Conservation (phyloP, 2,329 filamentous ascomycete species). For the Trichoderma gracile region DNA sequence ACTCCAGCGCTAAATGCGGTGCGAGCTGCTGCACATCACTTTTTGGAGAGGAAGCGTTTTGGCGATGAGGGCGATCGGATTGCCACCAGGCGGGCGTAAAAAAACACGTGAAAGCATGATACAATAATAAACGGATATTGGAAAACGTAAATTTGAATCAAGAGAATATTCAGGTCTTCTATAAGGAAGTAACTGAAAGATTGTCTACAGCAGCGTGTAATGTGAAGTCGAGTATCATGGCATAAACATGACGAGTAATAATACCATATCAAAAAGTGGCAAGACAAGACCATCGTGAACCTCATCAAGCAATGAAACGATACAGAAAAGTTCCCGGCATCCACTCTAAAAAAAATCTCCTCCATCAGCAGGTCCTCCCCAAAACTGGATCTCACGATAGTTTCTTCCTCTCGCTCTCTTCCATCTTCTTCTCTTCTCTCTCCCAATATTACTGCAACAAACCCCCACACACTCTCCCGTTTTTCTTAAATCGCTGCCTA, state of each 20-base stretch:
- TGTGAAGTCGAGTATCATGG: too few relatives aligned
- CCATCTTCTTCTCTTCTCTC: background rate
- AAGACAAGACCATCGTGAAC: background rate
- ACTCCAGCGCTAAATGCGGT: background rate
- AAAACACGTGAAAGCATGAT: too few relatives aligned
- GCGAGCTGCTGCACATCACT: background rate
- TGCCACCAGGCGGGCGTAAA: background rate
- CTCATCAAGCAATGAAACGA: background rate
- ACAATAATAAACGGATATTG: too few relatives aligned
- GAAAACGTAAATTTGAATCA: too few relatives aligned
- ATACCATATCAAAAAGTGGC: background rate
- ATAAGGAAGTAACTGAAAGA: background rate
- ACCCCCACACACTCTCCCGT: background rate
- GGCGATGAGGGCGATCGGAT: conserved; percentile 8
- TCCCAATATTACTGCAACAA: background rate
- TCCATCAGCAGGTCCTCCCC: conserved; percentile 12
- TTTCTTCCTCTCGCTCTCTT: background rate
- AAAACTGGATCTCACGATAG: conserved; percentile 21
- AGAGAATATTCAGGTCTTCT: background rate
- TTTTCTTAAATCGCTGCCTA: conserved; percentile 16
- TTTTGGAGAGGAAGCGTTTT: background rate
- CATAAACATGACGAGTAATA: background rate
- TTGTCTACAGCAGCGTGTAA: background rate
- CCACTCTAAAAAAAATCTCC: conserved; percentile 12
- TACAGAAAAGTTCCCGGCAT: conserved; percentile 11